Evolutionary conservation across 2,329 filamentous ascomycete genomes (phyloP), one percentile per base, ranked within the genome.

Genomic region (Hypoxylon sp.): DNA sequence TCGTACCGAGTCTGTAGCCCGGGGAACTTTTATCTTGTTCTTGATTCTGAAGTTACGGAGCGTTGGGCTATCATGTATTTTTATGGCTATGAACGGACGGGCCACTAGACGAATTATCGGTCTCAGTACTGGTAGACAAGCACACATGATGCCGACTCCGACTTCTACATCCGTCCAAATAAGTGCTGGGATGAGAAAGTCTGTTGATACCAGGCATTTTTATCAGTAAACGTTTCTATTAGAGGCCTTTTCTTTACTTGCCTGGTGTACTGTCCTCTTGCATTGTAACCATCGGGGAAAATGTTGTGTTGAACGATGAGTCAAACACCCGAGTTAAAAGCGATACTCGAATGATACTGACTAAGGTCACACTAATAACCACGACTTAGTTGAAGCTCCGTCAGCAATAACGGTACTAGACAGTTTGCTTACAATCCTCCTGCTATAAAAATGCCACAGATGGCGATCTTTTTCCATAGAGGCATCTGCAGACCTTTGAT

Each of bases 381-480:
- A 41, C 38, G 2, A 11, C 4, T 41, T 3, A 41, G 38, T n/a
- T 19, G 17, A 41, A 19, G 38, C 14, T 41, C 2, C 38, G 7
- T 17, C 7, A 10, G 9, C 7, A 41, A 17, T 6, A 6, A 41
- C 14, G n/a, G 38, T 9, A 6, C 17, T 41, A 19, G n/a, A 7
- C 7, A 6, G 38, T 10, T 10, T 41, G n/a, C 38, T 41, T 19
- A 41, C 38, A 41, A 41, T 9, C 38, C 38, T 7, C 38, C 38
- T 2, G 38, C 38, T 2, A 41, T 41, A 7, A 41, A 41, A 1
- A 41, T 41, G n/a, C 14, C n/a, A n/a, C n/a, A 41, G 5, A 41
- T n/a, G 38, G 38, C 38, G n/a, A 41, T 9, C 38, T 41, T 41
- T 9, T 41, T 41, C 38, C 38, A 41, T 41, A 41, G 38, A 17